phyloP scores from a whole-genome alignment of 768 basidiomycete genomes.

The Naganishia randhawae region DNA sequence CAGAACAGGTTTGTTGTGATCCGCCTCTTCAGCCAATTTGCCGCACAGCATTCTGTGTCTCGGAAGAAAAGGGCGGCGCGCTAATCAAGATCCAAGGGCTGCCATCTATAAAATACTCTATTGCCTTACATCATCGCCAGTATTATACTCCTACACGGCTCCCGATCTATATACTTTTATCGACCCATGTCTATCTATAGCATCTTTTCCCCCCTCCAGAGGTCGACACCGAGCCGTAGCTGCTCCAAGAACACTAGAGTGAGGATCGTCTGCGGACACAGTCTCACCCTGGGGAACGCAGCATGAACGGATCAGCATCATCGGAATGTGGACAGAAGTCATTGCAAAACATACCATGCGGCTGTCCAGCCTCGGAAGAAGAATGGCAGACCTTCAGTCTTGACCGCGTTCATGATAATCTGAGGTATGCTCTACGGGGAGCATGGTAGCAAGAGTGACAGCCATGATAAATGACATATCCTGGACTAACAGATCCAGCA shows the following conservation, averaged over 20 bases:
- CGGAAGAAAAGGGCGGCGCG: slow-evolving; percentile 1
- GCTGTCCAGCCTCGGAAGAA: slow-evolving; percentile 50
- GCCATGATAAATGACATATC: too few relatives aligned
- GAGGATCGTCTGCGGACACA: slow-evolving; percentile 45
- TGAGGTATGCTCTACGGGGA: slow-evolving; percentile 22
- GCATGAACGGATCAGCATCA: neutral
- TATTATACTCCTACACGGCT: neutral
- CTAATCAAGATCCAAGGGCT: too few relatives aligned
- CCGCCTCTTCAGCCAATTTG: neutral
- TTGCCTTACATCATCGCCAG: too few relatives aligned
- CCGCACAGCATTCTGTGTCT: neutral
- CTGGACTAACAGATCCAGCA: too few relatives aligned
- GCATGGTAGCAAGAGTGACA: neutral
- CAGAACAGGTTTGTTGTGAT: neutral
- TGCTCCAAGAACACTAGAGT: slow-evolving; percentile 50
- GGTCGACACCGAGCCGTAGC: slow-evolving; percentile 44
- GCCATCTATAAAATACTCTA: too few relatives aligned
- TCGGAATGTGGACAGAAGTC: neutral
- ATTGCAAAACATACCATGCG: slow-evolving; percentile 44
- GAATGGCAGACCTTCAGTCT: slow-evolving; percentile 41
- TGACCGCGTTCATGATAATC: slow-evolving; percentile 27
- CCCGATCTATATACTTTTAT: neutral
- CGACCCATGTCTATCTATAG: neutral
- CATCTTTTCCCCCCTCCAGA: neutral
- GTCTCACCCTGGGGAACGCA: slow-evolving; percentile 36